Evolutionary conservation across 176 grass and related monocot species (phyloP), one percentile per base, ranked within the genome.

Genomic region (Carex pumila): DNA sequence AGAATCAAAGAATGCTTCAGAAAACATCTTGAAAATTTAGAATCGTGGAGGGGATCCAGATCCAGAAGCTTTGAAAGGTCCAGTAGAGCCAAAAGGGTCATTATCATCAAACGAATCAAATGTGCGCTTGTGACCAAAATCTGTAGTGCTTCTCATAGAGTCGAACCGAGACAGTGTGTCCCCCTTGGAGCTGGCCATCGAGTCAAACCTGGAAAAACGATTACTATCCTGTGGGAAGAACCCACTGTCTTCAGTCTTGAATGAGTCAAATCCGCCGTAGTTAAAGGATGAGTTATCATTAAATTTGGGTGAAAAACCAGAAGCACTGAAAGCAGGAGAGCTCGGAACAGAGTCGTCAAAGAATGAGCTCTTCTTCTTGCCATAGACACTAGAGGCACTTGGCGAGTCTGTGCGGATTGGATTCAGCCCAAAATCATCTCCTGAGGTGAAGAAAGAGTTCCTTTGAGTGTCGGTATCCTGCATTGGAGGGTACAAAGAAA

Each of bases 71-170:
- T 94, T 99, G 17, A 99, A 99, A 55, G 96, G 96, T 31, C 89
- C 96, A 22, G 88, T 93, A 13, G 96, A 92, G 71, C 96, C 96
- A 43, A 99, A 99, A 1, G 96, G 96, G 57, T 99, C 96, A 0
- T 91, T 79, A 43, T 99, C 96, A 82, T 99, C 96, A 61, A 99
- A 99, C 39, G 93, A 99, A 77, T 99, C 96, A n/a, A 99, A 99
- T 12, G 85, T 61, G 75, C 60, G 75, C 62, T 68, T 83, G 76
- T 85, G 91, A 56, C 93, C 91, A 8, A 91, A 85, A 85, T 95
- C 87, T 73, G 49, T 85, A 3, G 85, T 85, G 86, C 84, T 95
- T 69, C 88, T 88, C 37, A 80, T 88, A 12, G 92, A 87, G 85
- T 94, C 90, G 0, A 94, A 98, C 41, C 86, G 87, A 15, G 92